Evolutionary conservation across 805 yeast genomes (phyloP), one percentile per base, ranked within the genome.

Genomic region (Metschnikowia gelsemii): DNA sequence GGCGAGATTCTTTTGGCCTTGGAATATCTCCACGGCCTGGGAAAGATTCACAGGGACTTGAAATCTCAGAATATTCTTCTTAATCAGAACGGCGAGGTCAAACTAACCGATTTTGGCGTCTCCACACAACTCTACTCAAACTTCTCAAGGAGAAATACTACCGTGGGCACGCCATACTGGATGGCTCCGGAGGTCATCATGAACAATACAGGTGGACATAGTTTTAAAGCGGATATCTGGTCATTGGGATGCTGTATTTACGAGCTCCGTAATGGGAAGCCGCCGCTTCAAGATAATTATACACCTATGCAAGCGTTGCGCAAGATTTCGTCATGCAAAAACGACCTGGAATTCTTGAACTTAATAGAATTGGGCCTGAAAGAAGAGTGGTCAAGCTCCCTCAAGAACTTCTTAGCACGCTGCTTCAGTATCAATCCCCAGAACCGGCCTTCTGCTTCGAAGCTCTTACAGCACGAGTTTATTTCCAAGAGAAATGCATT

Each of bases 201-300:
- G 47, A 75, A 78, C 49, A 78, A 75, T 46, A 77, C 80, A 50
- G 78, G 80, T n/a, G 82, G 76, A 39, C 74, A 70, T 49, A 58
- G 66, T 39, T 69, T 46, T 49, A 74, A 78, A 38, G 90, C 91
- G 0, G 93, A 84, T 59, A 73, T 84, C 3, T 84, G 93, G 93
- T 81, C 87, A 7, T 63, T 84, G 44, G 93, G 91, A 1, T 84
- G 87, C 46, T 84, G 91, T 25, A 79, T 86, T 2, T 80, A 80
- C 42, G 95, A 85, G 56, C 62, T 85, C 47, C 82, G 84, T 9
- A 71, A 71, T 22, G 88, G 90, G 0, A 81, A 75, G 50, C 93
- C 95, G 0, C 93, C 95, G 8, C 44, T 52, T 18, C 75, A 70
- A 44, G 60, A 50, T 22, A 57, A 56, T 12, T 61, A 50, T 45